Base-by-base conservation (phyloP, 176 grass and related monocot genomes). In the Oryza longistaminata region DNA sequence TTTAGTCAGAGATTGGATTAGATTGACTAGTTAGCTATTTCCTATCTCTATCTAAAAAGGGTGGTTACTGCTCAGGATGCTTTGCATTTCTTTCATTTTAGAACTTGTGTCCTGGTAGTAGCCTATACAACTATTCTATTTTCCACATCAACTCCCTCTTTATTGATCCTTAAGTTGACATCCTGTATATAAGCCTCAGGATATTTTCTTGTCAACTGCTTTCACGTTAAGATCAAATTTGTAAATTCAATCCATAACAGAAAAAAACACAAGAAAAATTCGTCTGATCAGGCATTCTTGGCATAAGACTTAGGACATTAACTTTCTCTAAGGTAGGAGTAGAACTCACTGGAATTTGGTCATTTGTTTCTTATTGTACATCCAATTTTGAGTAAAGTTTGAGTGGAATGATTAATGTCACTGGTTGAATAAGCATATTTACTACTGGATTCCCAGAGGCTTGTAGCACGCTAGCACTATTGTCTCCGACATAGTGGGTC, bases 81-180 rank as follows among this genome's bases (percentile, higher is more conserved):
- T 60, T 79, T 82, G 50, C 58, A 24, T 82, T 82, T 82, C 26
- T 11, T 73, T 25, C 17, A 46, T 46, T 39, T 73, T 49, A 27
- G 14, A 13, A 34, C 8, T 55, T 55, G 25, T 75, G 8, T 21
- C 9, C 11, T 55, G 25, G n/a, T 29, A 49, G 46, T 34, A 65
- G 70, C 52, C 6, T 15, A 69, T 3, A 68, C 4, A 37, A 48
- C 15, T 26, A 11, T 81, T 11, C 60, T 73, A 66, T 60, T 73
- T 86, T 80, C 71, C 4, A 62, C 27, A 71, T 71, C 31, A 71
- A 61, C 29, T 80, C 12, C 70, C 15, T 61, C 62, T 14, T 33
- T 71, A 37, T 8, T 8, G 17, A n/a, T 16, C 44, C 3, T 33
- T n/a, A 58, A 58, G 17, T 58, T 58, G 53, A n/a, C 4, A 58